A percentile compares a stretch with the other conserved stretches of the same genome.
These are phyloP conservation scores for Amaranthus palmeri DNA, from an alignment of 148 eudicot genomes.

Conservation along the genomic window DNA sequence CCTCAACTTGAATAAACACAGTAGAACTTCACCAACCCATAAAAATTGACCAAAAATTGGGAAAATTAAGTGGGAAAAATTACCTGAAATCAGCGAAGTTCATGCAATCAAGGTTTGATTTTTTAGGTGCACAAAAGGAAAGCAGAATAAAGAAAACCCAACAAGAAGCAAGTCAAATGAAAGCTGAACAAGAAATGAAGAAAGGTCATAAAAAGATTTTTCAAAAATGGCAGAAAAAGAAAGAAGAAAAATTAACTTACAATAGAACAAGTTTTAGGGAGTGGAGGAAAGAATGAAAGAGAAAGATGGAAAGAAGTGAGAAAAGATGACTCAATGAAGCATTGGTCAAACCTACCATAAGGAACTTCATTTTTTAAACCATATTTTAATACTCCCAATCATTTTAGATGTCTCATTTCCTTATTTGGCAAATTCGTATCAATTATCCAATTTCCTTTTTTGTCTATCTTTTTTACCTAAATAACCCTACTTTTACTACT, in stretches of 20 bases:
- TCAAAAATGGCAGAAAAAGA: constrained; percentile 17
- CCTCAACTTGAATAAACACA: neutral
- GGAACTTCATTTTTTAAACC: no score
- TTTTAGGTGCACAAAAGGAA: constrained; percentile 11
- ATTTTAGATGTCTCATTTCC: no score
- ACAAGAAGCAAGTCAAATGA: constrained; percentile 29
- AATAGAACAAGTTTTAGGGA: constrained; percentile 15
- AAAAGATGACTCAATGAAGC: neutral
- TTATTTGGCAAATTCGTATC: no score
- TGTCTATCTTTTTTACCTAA: no score
- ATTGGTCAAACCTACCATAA: no score
- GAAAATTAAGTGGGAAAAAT: neutral
- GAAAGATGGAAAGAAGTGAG: constrained; percentile 1
- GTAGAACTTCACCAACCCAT: neutral
- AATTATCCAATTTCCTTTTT: no score
- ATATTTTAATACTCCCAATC: no score
- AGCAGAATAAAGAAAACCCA: neutral
- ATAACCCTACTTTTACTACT: no score
- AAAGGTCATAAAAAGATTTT: constrained; percentile 31
- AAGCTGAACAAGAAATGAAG: constrained; percentile 32
- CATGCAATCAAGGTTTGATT: constrained; percentile 22
- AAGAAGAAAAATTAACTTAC: neutral
- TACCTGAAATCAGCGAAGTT: constrained; percentile 27
- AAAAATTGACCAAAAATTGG: neutral
- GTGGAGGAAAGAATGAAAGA: constrained; percentile 16